These are phyloP conservation scores for Perkinsus chesapeaki DNA, from an alignment of 169 alveolate genomes.

Conservation along the genomic window DNA sequence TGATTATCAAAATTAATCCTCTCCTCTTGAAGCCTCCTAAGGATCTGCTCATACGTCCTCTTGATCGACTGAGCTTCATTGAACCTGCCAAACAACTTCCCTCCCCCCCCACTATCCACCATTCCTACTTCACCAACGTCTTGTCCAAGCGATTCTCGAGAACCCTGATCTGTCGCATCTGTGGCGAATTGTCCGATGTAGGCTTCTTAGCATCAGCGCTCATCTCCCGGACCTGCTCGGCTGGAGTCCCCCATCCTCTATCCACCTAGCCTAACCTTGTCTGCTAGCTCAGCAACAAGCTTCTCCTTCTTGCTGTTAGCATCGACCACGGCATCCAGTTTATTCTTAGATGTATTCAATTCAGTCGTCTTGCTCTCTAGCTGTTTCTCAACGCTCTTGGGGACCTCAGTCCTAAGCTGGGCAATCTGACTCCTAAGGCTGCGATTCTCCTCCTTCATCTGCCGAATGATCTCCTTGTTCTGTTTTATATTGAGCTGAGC, in stretches of 20 bases:
- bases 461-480: constrained; percentile 63
- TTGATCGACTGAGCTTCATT: constrained; percentile 76
- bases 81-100: constrained; percentile 22
- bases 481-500: constrained; percentile 59
- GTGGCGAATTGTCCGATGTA: constrained; percentile 66
- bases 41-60: constrained; percentile 71
- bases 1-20: constrained; percentile 79
- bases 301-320: constrained; percentile 34
- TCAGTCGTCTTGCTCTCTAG: constrained; percentile 23
- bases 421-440: neutral
- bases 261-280: constrained; percentile 26
- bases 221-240: neutral
- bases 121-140: neutral
- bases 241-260: constrained; percentile 18
- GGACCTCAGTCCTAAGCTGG: constrained; percentile 53
- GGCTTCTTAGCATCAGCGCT: constrained; percentile 42
- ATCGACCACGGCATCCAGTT: constrained; percentile 22
- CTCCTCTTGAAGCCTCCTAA: constrained; percentile 70
- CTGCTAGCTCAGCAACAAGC: constrained; percentile 24
- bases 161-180: constrained; percentile 67
- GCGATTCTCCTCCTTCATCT: constrained; percentile 55
- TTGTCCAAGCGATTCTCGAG: constrained; percentile 60
- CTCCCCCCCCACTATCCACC: neutral
- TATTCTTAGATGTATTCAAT: constrained; percentile 26
- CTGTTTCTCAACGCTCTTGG: constrained; percentile 57